Evolutionary conservation across 2,329 filamentous ascomycete species (phyloP).

Genomic region (Dactylellina cionopaga): DNA sequence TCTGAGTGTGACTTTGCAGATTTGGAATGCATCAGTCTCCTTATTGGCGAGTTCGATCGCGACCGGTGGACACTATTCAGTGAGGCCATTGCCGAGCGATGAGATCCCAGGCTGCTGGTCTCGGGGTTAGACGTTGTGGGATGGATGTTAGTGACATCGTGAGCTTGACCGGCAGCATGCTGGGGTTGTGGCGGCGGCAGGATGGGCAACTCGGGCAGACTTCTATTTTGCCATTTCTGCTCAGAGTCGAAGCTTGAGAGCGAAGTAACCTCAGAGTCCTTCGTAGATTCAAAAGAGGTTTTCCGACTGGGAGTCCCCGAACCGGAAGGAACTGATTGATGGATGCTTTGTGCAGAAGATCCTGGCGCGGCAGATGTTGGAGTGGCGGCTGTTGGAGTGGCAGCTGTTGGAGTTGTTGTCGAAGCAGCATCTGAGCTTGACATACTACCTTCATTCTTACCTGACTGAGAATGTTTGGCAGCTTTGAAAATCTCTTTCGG

Average conservation of each 20-base stretch:
- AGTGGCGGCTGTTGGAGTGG: neutral
- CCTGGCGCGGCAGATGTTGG: neutral
- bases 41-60: constrained; percentile 42
- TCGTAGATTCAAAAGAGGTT: constrained; percentile 39
- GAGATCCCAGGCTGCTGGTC: constrained; percentile 4
- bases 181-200: neutral
- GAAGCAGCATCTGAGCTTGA: constrained; percentile 54
- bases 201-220: neutral
- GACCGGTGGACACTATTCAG: constrained; percentile 30
- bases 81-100: constrained; percentile 42
- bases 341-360: constrained; percentile 7
- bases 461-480: constrained; percentile 58
- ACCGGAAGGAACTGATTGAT: neutral
- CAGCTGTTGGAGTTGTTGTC: constrained; percentile 9
- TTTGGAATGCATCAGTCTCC: constrained; percentile 14
- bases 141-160: neutral
- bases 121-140: constrained; percentile 12
- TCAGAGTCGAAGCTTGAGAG: constrained; percentile 38
- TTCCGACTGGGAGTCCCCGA: constrained; percentile 26
- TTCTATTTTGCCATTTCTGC: neutral
- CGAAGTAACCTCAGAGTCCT: constrained; percentile 45
- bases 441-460: too few relatives aligned
- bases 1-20: constrained; percentile 24
- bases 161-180: neutral
- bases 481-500: constrained; percentile 66